Evolutionary conservation across 2,329 filamentous ascomycete species (phyloP).

Genomic region (Chrysosporium queenslandicum): DNA sequence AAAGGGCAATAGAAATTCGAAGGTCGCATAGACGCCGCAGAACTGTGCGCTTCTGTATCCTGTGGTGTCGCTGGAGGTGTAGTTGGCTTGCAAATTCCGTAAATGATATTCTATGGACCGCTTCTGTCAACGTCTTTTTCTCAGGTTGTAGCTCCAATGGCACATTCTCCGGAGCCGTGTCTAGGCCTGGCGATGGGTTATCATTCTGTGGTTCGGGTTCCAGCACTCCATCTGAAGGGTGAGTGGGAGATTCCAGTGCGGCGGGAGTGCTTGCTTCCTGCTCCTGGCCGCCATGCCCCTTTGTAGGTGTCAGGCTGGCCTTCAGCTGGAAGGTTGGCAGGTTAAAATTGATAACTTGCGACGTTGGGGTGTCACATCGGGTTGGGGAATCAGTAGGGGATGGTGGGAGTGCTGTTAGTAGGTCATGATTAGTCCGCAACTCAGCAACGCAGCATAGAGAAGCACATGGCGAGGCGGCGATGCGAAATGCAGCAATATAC

Average conservation of each 20-base stretch:
- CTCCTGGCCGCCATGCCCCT: not conserved
- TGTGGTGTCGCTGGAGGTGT: conserved; percentile 35
- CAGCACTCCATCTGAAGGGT: not conserved
- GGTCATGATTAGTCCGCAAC: not conserved
- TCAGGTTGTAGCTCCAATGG: conserved; percentile 18
- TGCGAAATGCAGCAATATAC: not conserved
- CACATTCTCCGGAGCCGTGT: not conserved
- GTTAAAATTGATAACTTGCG: conserved; percentile 21
- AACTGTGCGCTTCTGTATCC: conserved; percentile 32
- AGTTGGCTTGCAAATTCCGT: conserved; percentile 37
- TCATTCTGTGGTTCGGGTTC: not conserved
- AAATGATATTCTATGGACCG: conserved; percentile 29
- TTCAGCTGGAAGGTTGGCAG: not conserved
- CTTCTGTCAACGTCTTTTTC: conserved; percentile 13
- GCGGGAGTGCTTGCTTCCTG: not conserved
- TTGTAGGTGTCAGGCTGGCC: not conserved
- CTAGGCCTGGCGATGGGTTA: conserved; percentile 22
- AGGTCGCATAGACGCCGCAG: conserved; percentile 33
- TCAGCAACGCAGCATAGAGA: not conserved
- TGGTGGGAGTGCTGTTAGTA: conserved; percentile 24
- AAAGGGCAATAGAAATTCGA: conserved; percentile 36
- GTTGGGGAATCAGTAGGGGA: conserved; percentile 25
- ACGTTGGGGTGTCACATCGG: conserved; percentile 28
- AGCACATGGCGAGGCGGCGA: not conserved
- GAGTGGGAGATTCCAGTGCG: not conserved